Evolutionary conservation across 1,284 basidiomycete genomes (phyloP).

Genomic region (Lentinula novae-zelandiae): DNA sequence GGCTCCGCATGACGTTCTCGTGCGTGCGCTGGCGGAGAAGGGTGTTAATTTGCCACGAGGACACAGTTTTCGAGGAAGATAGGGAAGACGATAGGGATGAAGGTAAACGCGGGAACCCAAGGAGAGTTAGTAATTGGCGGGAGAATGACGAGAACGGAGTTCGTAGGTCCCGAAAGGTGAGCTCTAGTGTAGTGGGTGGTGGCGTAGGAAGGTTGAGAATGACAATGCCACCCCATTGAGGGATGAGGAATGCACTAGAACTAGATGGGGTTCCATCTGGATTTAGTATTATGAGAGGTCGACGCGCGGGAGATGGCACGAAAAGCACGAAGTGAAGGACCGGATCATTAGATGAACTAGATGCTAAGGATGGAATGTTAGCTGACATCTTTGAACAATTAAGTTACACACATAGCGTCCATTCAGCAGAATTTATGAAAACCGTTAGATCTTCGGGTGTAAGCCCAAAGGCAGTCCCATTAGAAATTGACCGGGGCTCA

Average conservation of each 20-base stretch:
- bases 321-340: slow-evolving; percentile 93
- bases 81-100: slow-evolving; percentile 18
- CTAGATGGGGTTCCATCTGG: slow-evolving; percentile 42
- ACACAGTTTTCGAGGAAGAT: slow-evolving; percentile 28
- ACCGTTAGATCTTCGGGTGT: slow-evolving; percentile 81
- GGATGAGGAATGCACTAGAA: slow-evolving; percentile 80
- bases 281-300: slow-evolving; percentile 72
- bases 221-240: slow-evolving; percentile 93
- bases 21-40: slow-evolving; percentile 68
- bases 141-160: slow-evolving; percentile 71
- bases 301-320: slow-evolving; percentile 67
- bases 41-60: slow-evolving; percentile 78
- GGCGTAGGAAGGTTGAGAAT: slow-evolving; percentile 63
- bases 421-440: slow-evolving; percentile 95
- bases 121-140: slow-evolving; percentile 70
- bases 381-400: slow-evolving; percentile 1
- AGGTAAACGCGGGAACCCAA: slow-evolving; percentile 75
- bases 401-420: slow-evolving; percentile 75
- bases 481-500: slow-evolving; percentile 44
- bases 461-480: slow-evolving; percentile 47
- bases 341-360: slow-evolving; percentile 83
- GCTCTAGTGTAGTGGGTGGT: slow-evolving; percentile 23
- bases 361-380: slow-evolving; percentile 43
- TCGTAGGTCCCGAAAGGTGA: slow-evolving; percentile 45
- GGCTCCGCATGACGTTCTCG: slow-evolving; percentile 67